Evolutionary conservation across 2,329 filamentous ascomycete genomes (phyloP), one percentile per base, ranked within the genome.

Genomic region (Aureobasidium sp.): DNA sequence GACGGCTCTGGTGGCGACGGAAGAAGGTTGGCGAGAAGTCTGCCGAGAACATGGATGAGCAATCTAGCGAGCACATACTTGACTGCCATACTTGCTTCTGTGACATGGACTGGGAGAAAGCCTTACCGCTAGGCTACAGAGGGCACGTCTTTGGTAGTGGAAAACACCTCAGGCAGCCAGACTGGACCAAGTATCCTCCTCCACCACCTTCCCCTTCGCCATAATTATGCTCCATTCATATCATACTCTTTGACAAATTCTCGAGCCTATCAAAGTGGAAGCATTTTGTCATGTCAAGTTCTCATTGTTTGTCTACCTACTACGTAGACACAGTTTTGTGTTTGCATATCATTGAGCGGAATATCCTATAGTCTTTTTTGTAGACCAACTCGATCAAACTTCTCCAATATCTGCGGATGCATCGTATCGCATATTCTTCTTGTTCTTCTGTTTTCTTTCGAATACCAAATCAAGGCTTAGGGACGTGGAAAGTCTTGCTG

Each of bases 401-500:
- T 9, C 16, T 25, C n/a, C 30, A 45, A 11, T 37, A 25, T 39
- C 11, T 11, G 1, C 27, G n/a, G 29, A 41, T 34, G 25, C 39
- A 29, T 45, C 51, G 36, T n/a, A 57, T 36, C 41, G 39, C 39
- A 34, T 44, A 11, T 55, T 51, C 39, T 5, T 47, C n/a, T 55
- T 59, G 60, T 8, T 47, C 21, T n/a, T 39, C 41, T 37, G 8
- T n/a, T 6, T 14, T 49, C 37, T 25, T 25, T 7, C 41, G 9
- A 14, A 9, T 30, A 5, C 11, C 32, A 4, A 29, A 54, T 62
- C 65, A 84, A 58, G 82, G 91, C 84, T 99, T 99, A 16, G 94
- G 94, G 67, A 99, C 91, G 73, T 94, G 90, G 70, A 99, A 85
- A 36, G 86, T 93, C 82, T 93, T 95, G 79, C 91, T 96, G 66